Conservation (phyloP, 208 protist species). For the Entamoeba invadens region DNA sequence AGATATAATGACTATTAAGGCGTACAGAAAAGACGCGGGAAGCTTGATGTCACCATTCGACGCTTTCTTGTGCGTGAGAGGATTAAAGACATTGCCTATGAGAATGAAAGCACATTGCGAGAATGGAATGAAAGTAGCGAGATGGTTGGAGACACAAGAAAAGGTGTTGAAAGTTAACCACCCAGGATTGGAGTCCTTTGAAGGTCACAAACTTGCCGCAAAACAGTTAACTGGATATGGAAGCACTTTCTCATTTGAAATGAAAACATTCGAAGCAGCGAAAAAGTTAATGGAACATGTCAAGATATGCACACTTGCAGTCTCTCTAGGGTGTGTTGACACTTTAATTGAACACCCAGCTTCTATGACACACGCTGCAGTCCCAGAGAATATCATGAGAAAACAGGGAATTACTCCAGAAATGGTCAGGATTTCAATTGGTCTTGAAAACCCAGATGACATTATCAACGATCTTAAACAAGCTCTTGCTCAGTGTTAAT, state of each 20-base stretch:
- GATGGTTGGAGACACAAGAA: neutral
- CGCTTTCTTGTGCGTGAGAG: conserved; percentile 7
- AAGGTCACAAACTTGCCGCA: neutral
- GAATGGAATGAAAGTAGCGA: conserved; percentile 9
- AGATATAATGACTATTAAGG: neutral
- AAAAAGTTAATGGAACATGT: neutral
- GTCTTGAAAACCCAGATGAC: conserved; percentile 17
- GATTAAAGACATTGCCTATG: conserved; percentile 6
- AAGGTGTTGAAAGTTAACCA: conserved; percentile 7
- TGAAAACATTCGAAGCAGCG: neutral
- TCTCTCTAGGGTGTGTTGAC: conserved; percentile 15
- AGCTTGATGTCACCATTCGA: neutral
- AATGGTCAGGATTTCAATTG: conserved; percentile 19
- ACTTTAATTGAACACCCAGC: conserved; percentile 17
- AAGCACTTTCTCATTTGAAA: conserved; percentile 2
- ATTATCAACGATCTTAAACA: conserved; percentile 18
- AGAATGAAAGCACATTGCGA: conserved; percentile 11
- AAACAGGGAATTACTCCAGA: conserved; percentile 7
- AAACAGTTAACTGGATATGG: neutral
- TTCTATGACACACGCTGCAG: conserved; percentile 16
- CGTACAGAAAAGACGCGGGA: neutral
- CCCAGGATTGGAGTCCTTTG: neutral
- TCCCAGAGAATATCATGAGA: neutral
- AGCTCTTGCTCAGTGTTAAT: neutral
- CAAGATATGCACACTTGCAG: neutral